Base-by-base conservation (phyloP, 805 yeast species). In the Wickerhamomyces alni region DNA sequence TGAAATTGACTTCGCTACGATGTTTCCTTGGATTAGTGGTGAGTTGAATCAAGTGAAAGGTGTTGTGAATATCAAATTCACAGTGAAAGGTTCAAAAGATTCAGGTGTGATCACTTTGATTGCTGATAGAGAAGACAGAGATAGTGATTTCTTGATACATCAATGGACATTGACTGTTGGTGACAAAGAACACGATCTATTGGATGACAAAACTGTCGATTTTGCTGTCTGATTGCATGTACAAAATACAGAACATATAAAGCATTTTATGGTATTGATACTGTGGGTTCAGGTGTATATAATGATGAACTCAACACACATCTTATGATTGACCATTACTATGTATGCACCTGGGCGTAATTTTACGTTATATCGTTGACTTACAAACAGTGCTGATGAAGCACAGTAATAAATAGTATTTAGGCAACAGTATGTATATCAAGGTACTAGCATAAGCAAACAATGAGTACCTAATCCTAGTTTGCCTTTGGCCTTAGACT, bases 11-110 rank as follows among this genome's bases (percentile, higher is more conserved):
- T 87, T 82, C 56, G 74, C 77, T 22, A 77, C 81, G 21, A 63
- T 83, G 27, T 75, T 81, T 66, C 98, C 99, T 5, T 93, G 96
- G 96, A 80, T 91, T 43, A 65, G 71, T 41, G 99, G 99, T 11
- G 75, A 78, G 33, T 66, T 93, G 47, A 87, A 89, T 51, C 87
- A 93, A 22, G 87, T 87, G 44, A 72, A 77, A 45, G 96, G 96
- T 19, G 67, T 74, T 16, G 83, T 93, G 30, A 83, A 91, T 58
- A 75, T 93, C 46, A 60, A 61, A 22, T 88, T 87, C 52, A 63
- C 70, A 27, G 84, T 87, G 28, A 70, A 71, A 49, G 99, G 98
- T 10, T 73, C 73, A 38, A 70, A 72, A 48, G 70, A 67, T 15
- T 75, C 74, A 2, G 80, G 76, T 15, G 67, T 73, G 46, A 74